Evolutionary conservation across 306 rosid species (phyloP).

Genomic region (Calophaca sinica): DNA sequence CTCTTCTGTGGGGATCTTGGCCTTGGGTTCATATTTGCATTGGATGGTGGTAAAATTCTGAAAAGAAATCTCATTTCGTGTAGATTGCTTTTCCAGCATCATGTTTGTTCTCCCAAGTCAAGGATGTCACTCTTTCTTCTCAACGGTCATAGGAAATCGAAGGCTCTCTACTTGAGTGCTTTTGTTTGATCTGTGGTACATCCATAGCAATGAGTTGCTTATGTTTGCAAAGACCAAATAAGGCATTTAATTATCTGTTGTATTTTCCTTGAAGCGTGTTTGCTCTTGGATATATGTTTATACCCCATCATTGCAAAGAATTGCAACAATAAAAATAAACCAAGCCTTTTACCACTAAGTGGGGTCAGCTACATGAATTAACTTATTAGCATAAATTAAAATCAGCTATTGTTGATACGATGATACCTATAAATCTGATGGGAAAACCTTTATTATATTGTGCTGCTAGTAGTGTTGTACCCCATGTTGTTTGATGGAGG

Average conservation of each 20-base stretch:
- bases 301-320: constrained; percentile 7
- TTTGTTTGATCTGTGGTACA: constrained; percentile 5
- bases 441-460: constrained; percentile 4
- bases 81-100: constrained; percentile 25
- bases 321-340: neutral
- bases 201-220: neutral
- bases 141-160: neutral
- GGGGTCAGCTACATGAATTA: neutral
- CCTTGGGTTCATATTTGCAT: constrained; percentile 8
- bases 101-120: constrained; percentile 17
- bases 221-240: constrained; percentile 22
- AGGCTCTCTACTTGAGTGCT: constrained; percentile 24
- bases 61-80: constrained; percentile 23
- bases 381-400: neutral
- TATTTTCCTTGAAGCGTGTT: constrained; percentile 11
- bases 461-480: neutral
- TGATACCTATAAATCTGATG: constrained; percentile 18
- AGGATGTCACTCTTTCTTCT: constrained; percentile 3
- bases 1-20: constrained; percentile 2
- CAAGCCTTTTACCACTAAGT: neutral
- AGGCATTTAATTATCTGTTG: constrained; percentile 17
- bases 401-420: neutral
- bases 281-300: constrained; percentile 26
- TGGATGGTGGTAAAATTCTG: constrained; percentile 14
- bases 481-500: constrained; percentile 26